Percentiles rank a stretch among this genome's conserved stretches.
phyloP scores from a whole-genome alignment of 441 rosid genomes.

The Populus hybrid region DNA sequence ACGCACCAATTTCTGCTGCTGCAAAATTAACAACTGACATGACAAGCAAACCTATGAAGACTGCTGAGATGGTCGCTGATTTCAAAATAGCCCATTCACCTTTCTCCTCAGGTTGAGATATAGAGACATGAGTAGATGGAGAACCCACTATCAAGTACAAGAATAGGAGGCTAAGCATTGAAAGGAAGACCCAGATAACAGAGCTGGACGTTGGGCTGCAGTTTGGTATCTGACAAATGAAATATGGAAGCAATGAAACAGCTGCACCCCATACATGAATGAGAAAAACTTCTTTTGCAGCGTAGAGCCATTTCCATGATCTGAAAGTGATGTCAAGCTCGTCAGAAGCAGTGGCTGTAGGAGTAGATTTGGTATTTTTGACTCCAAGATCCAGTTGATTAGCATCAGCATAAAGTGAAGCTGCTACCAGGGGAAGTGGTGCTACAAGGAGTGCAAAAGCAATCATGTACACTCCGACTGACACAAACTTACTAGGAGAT shows the following conservation, averaged over 20 bases:
- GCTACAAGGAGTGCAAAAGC: constrained; percentile 89
- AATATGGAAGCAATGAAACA: constrained; percentile 66
- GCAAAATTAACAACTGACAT: constrained; percentile 95
- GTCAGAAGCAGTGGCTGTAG: constrained; percentile 10
- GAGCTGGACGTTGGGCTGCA: constrained; percentile 50
- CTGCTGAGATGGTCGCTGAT: constrained; percentile 71
- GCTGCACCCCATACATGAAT: constrained; percentile 64
- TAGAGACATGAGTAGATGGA: constrained; percentile 26
- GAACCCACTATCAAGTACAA: constrained; percentile 45
- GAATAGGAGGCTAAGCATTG: constrained; percentile 45
- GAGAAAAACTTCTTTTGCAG: constrained; percentile 64
- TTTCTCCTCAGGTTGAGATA: constrained; percentile 32
- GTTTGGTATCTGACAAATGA: constrained; percentile 52
- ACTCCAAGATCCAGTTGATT: constrained; percentile 30
- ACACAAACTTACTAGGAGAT: constrained; percentile 81
- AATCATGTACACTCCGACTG: constrained; percentile 94
- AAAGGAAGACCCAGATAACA: constrained; percentile 52
- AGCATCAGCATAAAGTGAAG: constrained; percentile 68
- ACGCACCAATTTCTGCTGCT: constrained; percentile 86
- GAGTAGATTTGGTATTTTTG: constrained; percentile 24
- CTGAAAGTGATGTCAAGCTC: constrained; percentile 29
- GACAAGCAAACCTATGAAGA: constrained; percentile 73
- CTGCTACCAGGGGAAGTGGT: constrained; percentile 86
- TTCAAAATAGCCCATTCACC: constrained; percentile 64
- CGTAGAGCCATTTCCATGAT: constrained; percentile 73